Conservation (phyloP, 2,329 filamentous ascomycete genomes). For the Scolecobasidium constrictum region DNA sequence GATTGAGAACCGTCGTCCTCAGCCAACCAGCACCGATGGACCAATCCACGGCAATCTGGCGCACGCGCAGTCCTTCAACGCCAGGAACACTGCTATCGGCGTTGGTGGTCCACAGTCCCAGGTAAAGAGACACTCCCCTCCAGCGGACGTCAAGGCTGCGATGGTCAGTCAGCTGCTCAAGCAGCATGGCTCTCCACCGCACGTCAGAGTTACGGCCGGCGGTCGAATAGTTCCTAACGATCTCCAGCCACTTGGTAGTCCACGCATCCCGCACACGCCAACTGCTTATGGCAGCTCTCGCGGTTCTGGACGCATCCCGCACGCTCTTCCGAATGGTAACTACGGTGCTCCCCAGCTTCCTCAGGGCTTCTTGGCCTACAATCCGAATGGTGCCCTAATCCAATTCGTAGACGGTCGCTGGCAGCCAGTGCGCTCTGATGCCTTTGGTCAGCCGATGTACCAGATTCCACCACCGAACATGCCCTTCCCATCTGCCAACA, state of each 20-base stretch:
- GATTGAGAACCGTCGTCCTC: background rate
- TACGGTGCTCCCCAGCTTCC: conserved; percentile 19
- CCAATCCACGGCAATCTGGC: too few species aligned
- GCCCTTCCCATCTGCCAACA: conserved; percentile 4
- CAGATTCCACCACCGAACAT: conserved; percentile 26
- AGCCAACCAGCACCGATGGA: too few species aligned
- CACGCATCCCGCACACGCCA: conserved; percentile 4
- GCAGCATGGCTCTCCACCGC: conserved; percentile 39
- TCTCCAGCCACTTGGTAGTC: conserved; percentile 14
- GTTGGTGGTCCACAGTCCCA: too few species aligned
- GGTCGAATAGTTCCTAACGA: conserved; percentile 41
- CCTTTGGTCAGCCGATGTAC: conserved; percentile 22
- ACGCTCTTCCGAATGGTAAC: conserved; percentile 18
- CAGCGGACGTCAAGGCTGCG: conserved; percentile 38
- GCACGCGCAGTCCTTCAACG: too few species aligned
- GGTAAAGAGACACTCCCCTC: conserved; percentile 34
- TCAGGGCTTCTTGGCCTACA: conserved; percentile 26
- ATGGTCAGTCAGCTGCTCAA: conserved; percentile 39
- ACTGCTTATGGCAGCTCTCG: background rate
- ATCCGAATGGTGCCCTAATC: conserved; percentile 22
- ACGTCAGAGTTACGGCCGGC: conserved; percentile 40
- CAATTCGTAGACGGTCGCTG: conserved; percentile 26
- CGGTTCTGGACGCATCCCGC: conserved; percentile 25
- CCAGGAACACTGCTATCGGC: too few species aligned
- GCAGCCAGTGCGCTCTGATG: conserved; percentile 19